These are phyloP conservation scores for Coniferiporia weirii DNA, from an alignment of 1,284 basidiomycete genomes.

Conservation along the genomic window DNA sequence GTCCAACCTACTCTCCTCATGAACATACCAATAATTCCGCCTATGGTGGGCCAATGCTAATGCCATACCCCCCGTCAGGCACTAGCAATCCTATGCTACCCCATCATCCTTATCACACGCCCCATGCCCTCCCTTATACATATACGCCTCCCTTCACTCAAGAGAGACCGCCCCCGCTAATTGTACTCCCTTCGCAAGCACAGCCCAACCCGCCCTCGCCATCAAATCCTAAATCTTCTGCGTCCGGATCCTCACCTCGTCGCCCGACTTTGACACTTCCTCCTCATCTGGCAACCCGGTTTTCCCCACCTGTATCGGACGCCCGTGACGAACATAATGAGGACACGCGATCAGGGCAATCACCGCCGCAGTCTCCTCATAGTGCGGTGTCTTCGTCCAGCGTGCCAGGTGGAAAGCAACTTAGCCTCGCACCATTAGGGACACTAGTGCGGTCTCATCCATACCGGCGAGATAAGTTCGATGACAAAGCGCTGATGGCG, in stretches of 20 bases:
- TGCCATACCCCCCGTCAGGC: neutral
- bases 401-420: conserved; percentile 14
- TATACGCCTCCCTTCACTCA: conserved; percentile 28
- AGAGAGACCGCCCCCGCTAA: conserved; percentile 22
- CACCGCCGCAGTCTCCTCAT: conserved; percentile 8
- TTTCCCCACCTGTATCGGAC: conserved; percentile 14
- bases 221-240: neutral
- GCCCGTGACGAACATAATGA: conserved; percentile 14
- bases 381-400: conserved; percentile 12
- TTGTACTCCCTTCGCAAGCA: conserved; percentile 25
- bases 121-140: neutral
- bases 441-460: conserved; percentile 48
- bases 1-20: conserved; percentile 14
- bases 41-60: neutral
- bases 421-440: conserved; percentile 50
- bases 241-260: conserved; percentile 5
- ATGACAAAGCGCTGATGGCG: conserved; percentile 48
- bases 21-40: conserved; percentile 6
- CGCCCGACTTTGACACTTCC: conserved; percentile 9
- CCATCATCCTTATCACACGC: neutral
- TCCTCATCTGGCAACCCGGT: conserved; percentile 3
- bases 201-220: conserved; percentile 15
- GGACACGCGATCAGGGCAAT: neutral
- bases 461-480: conserved; percentile 56
- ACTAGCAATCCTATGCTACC: neutral